Conservation (phyloP, 2,329 filamentous ascomycete species). For the Lachnellula subtilissima region DNA sequence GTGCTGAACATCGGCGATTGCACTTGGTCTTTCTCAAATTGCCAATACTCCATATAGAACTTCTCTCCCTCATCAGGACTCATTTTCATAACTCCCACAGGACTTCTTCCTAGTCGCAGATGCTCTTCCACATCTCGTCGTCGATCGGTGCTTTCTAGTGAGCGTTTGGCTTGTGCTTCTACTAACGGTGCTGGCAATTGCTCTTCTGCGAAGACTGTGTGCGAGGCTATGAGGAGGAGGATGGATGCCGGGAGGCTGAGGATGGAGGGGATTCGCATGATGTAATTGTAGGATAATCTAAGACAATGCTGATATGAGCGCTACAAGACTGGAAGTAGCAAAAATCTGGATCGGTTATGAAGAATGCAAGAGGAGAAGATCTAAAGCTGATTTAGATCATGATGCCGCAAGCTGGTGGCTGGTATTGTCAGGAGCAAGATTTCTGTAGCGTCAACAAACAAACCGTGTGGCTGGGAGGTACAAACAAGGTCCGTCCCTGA, state of each 20-base stretch:
- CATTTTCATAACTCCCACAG: constrained; percentile 69
- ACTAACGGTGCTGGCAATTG: constrained; percentile 35
- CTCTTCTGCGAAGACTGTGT: constrained; percentile 33
- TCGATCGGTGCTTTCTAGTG: constrained; percentile 41
- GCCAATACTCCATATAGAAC: constrained; percentile 63
- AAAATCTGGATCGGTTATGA: not conserved
- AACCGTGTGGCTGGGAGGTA: constrained; percentile 7
- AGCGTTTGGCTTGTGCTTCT: constrained; percentile 42
- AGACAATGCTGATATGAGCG: constrained; percentile 10
- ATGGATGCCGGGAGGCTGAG: constrained; percentile 40
- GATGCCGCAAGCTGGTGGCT: constrained; percentile 8
- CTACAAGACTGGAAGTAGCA: not conserved
- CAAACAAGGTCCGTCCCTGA: not conserved
- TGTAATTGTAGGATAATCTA: not conserved
- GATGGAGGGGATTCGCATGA: constrained; percentile 39
- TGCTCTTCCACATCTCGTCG: constrained; percentile 38
- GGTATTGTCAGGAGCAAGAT: not conserved
- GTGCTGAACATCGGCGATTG: constrained; percentile 4
- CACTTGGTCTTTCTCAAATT: constrained; percentile 27
- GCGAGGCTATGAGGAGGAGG: constrained; percentile 41
- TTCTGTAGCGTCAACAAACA: not conserved
- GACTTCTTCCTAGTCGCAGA: constrained; percentile 36
- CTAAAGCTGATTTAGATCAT: not conserved
- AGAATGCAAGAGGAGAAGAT: not conserved
- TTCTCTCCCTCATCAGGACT: constrained; percentile 65